Evolutionary conservation across 1,284 basidiomycete genomes (phyloP), one percentile per base, ranked within the genome.

Genomic region (Sanguinoderma infundibulare): DNA sequence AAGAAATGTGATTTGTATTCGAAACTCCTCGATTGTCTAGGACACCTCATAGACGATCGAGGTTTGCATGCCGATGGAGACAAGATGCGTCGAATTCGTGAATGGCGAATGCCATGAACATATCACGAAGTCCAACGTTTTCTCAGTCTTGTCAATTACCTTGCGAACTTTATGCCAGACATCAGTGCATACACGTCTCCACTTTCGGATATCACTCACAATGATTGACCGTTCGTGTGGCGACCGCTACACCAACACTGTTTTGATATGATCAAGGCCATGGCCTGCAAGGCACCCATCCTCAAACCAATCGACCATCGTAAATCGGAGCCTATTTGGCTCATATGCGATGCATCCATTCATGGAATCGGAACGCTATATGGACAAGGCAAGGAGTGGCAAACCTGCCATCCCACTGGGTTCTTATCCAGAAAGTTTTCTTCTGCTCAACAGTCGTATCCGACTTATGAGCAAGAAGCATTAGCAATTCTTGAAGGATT

Each of bases 351-450:
- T 49, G 76, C 78, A 0, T 81, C 76, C 0, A 67, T 73, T 0
- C 69, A 72, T 1, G 77, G 81, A 0, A 63, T 80, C 0, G 77
- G 81, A 0, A 74, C 75, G 0, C 66, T 79, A 62, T 77, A 79
- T 52, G 74, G 77, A 0, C 78, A 79, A 59, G 78, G 79, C 2
- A 51, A 55, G 1, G 66, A 70, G 0, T 81, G 79, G 78, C 62
- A 70, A n/a, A 70, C 66, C 0, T 74, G 75, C 53, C n/a, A 70
- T 15, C 75, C 78, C 0, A 77, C 77, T 0, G 78, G 75, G 0
- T 81, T 82, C 54, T 76, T 78, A 65, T 80, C 76, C 0, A 71
- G 72, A 7, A 81, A 81, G 40, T 76, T 81, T 51, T 77, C 75
- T 0, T 30, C 57, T 17, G 76, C 77, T 1, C 79, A 81, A 60